Conservation (phyloP, 345 rosid species). For the Euphorbia lathyris region DNA sequence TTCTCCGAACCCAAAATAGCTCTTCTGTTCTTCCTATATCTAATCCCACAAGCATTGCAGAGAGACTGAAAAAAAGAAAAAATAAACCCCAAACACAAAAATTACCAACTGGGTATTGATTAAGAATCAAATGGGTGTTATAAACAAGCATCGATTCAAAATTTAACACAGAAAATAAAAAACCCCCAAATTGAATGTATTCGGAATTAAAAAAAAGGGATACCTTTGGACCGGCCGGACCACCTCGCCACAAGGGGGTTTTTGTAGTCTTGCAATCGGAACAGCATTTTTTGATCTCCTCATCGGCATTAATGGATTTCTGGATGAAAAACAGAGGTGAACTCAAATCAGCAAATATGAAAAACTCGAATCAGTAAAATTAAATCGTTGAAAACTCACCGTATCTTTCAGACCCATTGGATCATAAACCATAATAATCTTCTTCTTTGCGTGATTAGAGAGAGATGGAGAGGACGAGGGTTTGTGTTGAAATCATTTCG, state of each 20-base stretch:
- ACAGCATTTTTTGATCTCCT: constrained; percentile 43
- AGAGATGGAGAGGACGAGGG: neutral
- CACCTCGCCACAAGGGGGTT: constrained; percentile 94
- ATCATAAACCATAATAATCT: constrained; percentile 12
- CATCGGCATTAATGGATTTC: constrained; percentile 26
- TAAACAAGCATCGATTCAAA: neutral
- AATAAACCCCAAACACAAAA: neutral
- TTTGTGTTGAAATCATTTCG: neutral
- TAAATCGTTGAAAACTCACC: constrained; percentile 5
- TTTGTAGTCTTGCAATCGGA: constrained; percentile 66
- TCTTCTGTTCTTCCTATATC: constrained; percentile 59
- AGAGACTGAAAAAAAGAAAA: constrained; percentile 47
- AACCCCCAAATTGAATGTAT: neutral
- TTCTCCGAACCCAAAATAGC: constrained; percentile 26
- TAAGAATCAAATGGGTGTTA: neutral
- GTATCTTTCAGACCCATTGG: constrained; percentile 24
- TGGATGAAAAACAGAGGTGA: constrained; percentile 4
- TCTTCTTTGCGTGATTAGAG: too few relatives aligned
- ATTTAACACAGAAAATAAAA: neutral
- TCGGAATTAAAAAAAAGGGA: neutral
- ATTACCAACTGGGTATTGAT: neutral
- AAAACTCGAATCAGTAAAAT: too few relatives aligned
- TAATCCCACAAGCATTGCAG: constrained; percentile 95
- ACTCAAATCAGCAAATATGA: neutral
- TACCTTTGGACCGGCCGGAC: constrained; percentile 89